Evolutionary conservation across 2,329 filamentous ascomycete genomes (phyloP).

Genomic region (Plectosphaerella plurivora): DNA sequence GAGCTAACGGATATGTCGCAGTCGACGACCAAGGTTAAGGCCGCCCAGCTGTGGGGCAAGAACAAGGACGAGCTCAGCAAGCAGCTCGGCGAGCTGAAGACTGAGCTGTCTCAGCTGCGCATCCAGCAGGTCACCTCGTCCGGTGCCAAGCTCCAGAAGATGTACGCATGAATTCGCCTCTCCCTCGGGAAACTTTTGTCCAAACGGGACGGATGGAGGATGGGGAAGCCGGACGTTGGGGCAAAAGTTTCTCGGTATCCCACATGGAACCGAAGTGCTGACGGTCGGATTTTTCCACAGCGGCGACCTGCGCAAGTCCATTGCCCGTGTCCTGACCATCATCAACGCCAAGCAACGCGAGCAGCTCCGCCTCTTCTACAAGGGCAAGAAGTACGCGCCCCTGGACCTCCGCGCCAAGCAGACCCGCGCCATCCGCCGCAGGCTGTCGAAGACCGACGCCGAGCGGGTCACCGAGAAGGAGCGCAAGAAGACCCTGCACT

Average conservation of each 20-base stretch:
- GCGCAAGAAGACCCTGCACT: conserved; percentile 93
- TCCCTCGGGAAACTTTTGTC: not conserved
- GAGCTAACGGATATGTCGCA: conserved; percentile 18
- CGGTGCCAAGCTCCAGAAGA: conserved; percentile 93
- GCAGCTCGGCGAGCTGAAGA: conserved; percentile 93
- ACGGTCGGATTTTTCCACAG: conserved; percentile 39
- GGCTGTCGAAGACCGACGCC: conserved; percentile 88
- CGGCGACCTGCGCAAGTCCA: conserved; percentile 99
- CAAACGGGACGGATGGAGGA: conserved; percentile 10
- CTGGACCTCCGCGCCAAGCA: conserved; percentile 98
- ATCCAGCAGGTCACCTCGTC: conserved; percentile 98
- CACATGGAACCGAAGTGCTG: conserved; percentile 2
- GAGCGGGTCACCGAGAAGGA: conserved; percentile 84
- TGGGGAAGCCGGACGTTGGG: conserved; percentile 1
- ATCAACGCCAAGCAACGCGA: conserved; percentile 99
- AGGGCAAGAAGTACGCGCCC: conserved; percentile 99
- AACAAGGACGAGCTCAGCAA: conserved; percentile 97
- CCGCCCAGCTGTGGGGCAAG: conserved; percentile 96
- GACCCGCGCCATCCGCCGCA: conserved; percentile 95
- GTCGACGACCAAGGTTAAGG: conserved; percentile 74
- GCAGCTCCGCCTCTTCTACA: conserved; percentile 98
- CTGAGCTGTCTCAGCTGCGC: conserved; percentile 91
- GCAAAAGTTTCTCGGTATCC: not conserved
- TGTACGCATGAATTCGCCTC: conserved; percentile 55
- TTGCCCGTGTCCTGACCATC: conserved; percentile 97